phyloP scores from a whole-genome alignment of 2,329 filamentous ascomycete genomes.

The Botrytis aclada region DNA sequence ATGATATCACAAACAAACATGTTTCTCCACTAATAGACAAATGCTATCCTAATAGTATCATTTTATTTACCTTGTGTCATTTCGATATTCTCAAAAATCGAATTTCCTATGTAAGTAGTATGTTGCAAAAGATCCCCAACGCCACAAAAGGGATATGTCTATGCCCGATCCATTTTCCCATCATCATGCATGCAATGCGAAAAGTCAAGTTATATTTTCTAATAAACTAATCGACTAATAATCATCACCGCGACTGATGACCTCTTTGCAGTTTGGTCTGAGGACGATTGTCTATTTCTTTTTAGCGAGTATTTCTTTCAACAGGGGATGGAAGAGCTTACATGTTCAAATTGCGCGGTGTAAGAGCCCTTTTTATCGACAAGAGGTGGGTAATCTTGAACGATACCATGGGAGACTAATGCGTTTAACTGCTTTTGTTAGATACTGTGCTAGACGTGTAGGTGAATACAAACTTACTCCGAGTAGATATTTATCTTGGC shows the following conservation, averaged over 20 bases:
- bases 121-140: neutral
- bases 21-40: neutral
- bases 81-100: neutral
- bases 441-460: constrained; percentile 10
- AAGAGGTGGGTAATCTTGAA: constrained; percentile 86
- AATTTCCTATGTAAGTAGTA: neutral
- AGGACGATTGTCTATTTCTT: constrained; percentile 71
- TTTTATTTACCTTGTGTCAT: neutral
- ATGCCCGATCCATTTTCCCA: constrained; percentile 2
- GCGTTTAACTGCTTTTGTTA: constrained; percentile 68
- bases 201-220: neutral
- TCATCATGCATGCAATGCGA: constrained; percentile 12
- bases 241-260: constrained; percentile 82
- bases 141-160: constrained; percentile 1
- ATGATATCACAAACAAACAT: neutral
- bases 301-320: constrained; percentile 32
- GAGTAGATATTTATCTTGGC: constrained; percentile 89
- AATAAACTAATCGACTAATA: constrained; percentile 49
- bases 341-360: constrained; percentile 92
- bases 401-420: constrained; percentile 76
- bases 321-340: constrained; percentile 40
- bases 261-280: constrained; percentile 77
- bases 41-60: neutral
- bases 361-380: constrained; percentile 93
- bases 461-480: constrained; percentile 57